Conservation (phyloP, 1,139 yeast genomes). For the Zygosaccharomyces pseudobailii region DNA sequence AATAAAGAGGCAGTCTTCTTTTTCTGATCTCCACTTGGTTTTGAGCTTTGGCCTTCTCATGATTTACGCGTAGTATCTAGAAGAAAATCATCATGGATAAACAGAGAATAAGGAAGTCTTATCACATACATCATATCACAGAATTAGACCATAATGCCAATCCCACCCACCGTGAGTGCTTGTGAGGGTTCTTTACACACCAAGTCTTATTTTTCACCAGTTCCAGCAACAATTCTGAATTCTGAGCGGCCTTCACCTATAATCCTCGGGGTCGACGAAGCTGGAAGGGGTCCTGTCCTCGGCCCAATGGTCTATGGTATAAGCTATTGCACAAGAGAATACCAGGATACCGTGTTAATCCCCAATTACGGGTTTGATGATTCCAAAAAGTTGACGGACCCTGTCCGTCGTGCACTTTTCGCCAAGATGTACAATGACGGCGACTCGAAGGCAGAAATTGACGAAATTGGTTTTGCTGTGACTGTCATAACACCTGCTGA, state of each 20-base stretch:
- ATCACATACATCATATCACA: neutral
- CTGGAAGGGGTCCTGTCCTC: slow-evolving; percentile 95
- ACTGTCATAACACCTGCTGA: slow-evolving; percentile 82
- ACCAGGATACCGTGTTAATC: slow-evolving; percentile 46
- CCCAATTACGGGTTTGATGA: slow-evolving; percentile 79
- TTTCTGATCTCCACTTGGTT: too few relatives aligned
- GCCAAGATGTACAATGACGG: slow-evolving; percentile 51
- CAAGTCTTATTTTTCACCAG: slow-evolving; percentile 36
- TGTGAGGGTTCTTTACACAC: slow-evolving; percentile 26
- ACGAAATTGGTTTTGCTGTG: slow-evolving; percentile 82
- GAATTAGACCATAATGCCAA: neutral
- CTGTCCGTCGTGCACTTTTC: slow-evolving; percentile 59
- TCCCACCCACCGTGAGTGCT: slow-evolving; percentile 27
- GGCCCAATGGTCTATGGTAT: slow-evolving; percentile 97
- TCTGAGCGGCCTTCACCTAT: slow-evolving; percentile 27
- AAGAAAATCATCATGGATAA: too few relatives aligned
- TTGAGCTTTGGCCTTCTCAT: too few relatives aligned
- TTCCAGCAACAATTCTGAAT: slow-evolving; percentile 30
- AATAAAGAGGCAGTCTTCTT: too few relatives aligned
- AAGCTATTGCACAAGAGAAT: slow-evolving; percentile 63
- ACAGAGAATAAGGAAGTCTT: too few relatives aligned
- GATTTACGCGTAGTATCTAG: neutral
- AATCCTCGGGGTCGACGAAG: slow-evolving; percentile 91
- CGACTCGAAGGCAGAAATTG: slow-evolving; percentile 44
- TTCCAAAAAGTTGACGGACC: slow-evolving; percentile 79